These are phyloP conservation scores for Phytopythium sindhum DNA, from an alignment of 352 stramenopile genomes.

Conservation along the genomic window DNA sequence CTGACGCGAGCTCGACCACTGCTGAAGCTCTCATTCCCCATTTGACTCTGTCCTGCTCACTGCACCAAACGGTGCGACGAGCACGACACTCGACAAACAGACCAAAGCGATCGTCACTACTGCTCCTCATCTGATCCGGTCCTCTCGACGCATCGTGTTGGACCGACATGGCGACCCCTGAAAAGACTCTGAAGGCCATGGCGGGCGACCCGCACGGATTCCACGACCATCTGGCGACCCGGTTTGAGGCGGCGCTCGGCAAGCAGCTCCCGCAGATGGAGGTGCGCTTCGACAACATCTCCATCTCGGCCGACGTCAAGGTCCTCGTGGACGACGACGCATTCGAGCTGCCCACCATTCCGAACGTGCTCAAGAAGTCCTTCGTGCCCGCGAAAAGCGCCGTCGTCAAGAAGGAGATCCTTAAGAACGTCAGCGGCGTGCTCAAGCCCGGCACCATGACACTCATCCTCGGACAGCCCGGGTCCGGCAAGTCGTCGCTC, in stretches of 20 bases:
- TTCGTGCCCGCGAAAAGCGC: neutral
- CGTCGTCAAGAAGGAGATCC: slow-evolving; percentile 23
- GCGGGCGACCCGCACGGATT: neutral
- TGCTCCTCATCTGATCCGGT: too few relatives aligned
- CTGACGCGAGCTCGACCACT: neutral
- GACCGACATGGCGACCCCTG: neutral
- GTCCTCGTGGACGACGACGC: neutral
- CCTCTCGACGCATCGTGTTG: neutral
- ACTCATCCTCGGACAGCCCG: slow-evolving; percentile 13
- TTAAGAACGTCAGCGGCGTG: slow-evolving; percentile 27
- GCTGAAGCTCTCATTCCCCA: neutral
- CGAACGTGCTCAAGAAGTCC: neutral
- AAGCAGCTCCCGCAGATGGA: neutral
- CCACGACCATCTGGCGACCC: neutral
- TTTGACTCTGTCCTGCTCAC: neutral
- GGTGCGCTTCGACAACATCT: neutral
- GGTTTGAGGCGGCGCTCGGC: neutral
- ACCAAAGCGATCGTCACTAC: neutral
- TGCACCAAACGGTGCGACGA: neutral
- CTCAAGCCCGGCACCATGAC: slow-evolving; percentile 21
- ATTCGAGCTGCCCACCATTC: neutral
- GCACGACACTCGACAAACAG: neutral
- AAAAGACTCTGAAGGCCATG: neutral
- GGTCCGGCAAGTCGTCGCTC: slow-evolving; percentile 18
- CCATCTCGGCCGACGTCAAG: neutral